phyloP scores from a whole-genome alignment of 208 protist species.

The Tetramitus jugosus region DNA sequence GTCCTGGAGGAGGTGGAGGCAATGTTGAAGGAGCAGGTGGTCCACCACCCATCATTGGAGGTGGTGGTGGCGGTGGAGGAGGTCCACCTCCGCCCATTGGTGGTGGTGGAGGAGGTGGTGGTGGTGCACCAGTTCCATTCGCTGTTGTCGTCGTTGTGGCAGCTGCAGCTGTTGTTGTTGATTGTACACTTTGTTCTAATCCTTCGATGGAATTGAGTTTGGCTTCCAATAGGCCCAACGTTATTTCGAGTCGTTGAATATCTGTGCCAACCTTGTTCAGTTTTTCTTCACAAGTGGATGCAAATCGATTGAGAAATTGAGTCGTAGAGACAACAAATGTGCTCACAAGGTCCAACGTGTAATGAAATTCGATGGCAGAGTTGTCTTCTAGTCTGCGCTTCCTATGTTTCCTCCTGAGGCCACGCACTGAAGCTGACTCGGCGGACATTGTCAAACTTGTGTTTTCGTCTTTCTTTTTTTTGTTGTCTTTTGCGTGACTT shows the following conservation, averaged over 20 bases:
- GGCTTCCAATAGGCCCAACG: conserved; percentile 56
- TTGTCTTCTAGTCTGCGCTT: neutral
- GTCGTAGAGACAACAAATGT: conserved; percentile 58
- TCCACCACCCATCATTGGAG: neutral
- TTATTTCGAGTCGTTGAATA: conserved; percentile 55
- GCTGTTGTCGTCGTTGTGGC: neutral
- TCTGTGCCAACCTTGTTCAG: conserved; percentile 43
- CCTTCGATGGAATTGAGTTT: conserved; percentile 49
- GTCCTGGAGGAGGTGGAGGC: conserved; percentile 5
- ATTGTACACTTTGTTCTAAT: conserved; percentile 13
- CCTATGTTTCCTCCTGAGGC: too few relatives aligned
- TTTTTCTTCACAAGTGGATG: conserved; percentile 54
- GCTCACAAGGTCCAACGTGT: conserved; percentile 55
- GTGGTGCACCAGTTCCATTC: neutral
- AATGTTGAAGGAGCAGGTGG: neutral
- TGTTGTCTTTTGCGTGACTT: too few relatives aligned
- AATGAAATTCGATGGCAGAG: conserved; percentile 41
- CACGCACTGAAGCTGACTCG: too few relatives aligned
- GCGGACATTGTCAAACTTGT: too few relatives aligned
- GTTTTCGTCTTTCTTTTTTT: too few relatives aligned
- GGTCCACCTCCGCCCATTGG: neutral
- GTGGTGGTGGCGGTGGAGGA: conserved; percentile 21
- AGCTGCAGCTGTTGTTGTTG: neutral
- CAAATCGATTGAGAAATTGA: conserved; percentile 69
- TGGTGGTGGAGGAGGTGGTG: conserved; percentile 29